Conservation (phyloP, 192 early-diverging fungal species). For the Fimicolochytrium jonesii region DNA sequence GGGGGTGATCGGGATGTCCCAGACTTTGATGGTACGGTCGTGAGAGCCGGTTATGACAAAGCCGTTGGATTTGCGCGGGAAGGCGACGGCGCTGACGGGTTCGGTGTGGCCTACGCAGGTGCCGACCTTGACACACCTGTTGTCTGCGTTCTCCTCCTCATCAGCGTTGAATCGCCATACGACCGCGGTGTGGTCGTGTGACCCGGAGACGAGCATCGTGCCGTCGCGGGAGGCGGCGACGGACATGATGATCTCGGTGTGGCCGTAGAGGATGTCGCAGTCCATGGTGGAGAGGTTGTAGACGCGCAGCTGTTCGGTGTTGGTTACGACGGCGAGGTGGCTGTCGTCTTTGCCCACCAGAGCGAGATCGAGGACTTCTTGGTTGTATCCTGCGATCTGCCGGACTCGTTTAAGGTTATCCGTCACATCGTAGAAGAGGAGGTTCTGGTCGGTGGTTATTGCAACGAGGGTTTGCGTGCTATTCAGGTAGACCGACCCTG, state of each 20-base stretch:
- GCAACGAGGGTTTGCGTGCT: conserved; percentile 58
- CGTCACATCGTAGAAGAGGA: conserved; percentile 68
- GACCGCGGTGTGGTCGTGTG: conserved; percentile 83
- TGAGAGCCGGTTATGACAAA: conserved; percentile 85
- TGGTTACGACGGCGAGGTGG: conserved; percentile 85
- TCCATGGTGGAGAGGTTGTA: conserved; percentile 75
- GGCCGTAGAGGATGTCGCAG: conserved; percentile 85
- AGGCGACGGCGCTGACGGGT: conserved; percentile 81
- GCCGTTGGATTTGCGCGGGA: conserved; percentile 60
- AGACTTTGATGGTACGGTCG: conserved; percentile 93
- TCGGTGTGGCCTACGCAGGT: conserved; percentile 86
- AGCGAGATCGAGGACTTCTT: conserved; percentile 86
- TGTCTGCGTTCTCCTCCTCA: conserved; percentile 19
- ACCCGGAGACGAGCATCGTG: conserved; percentile 73
- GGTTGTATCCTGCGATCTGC: conserved; percentile 93
- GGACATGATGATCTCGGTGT: conserved; percentile 83
- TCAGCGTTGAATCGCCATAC: conserved; percentile 74
- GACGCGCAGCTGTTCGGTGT: conserved; percentile 81
- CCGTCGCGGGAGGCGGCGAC: conserved; percentile 68
- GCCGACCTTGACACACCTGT: conserved; percentile 60
- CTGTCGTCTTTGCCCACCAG: conserved; percentile 70
- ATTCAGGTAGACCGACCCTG: conserved; percentile 57
- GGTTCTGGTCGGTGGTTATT: conserved; percentile 88
- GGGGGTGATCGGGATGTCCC: conserved; percentile 62
- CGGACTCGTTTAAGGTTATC: conserved; percentile 46